phyloP scores from a whole-genome alignment of 2,329 filamentous ascomycete genomes.

The Verticillium longisporum region DNA sequence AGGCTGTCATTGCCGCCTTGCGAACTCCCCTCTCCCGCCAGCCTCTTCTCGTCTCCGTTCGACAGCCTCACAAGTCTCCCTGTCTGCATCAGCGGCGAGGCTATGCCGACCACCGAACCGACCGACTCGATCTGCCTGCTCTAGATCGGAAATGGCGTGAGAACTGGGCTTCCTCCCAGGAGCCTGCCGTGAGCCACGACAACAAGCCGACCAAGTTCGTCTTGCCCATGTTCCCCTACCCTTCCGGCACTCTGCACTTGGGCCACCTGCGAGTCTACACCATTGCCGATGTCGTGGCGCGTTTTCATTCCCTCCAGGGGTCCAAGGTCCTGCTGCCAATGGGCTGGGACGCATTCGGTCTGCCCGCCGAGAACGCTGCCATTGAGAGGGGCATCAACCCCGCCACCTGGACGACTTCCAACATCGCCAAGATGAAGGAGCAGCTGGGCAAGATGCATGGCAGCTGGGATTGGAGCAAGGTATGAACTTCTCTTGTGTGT shows the following conservation, averaged over 20 bases:
- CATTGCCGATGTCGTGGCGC: slow-evolving; percentile 77
- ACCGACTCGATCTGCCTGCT: slow-evolving; percentile 35
- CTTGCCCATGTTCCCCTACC: slow-evolving; percentile 90
- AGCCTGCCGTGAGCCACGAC: slow-evolving; percentile 6
- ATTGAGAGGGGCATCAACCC: slow-evolving; percentile 76
- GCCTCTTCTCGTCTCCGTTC: not conserved
- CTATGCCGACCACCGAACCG: slow-evolving; percentile 22
- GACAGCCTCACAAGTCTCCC: not conserved
- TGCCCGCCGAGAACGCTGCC: slow-evolving; percentile 87
- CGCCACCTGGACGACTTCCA: slow-evolving; percentile 69
- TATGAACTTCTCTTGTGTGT: slow-evolving; percentile 36
- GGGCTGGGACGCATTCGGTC: slow-evolving; percentile 89
- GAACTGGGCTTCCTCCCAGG: slow-evolving; percentile 28
- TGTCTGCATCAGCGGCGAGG: slow-evolving; percentile 16
- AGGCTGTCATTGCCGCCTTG: slow-evolving; percentile 2
- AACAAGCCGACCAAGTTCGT: slow-evolving; percentile 49
- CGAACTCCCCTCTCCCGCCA: slow-evolving; percentile 2
- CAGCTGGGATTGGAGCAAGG: slow-evolving; percentile 75
- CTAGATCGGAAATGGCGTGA: slow-evolving; percentile 47
- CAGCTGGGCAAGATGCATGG: slow-evolving; percentile 76
- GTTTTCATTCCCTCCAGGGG: slow-evolving; percentile 69
- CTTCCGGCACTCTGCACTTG: slow-evolving; percentile 78
- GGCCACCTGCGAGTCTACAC: slow-evolving; percentile 86
- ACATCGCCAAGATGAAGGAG: slow-evolving; percentile 79
- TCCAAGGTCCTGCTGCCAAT: slow-evolving; percentile 77